Conservation (phyloP, 257 asterid genomes). For the Solanum sejunctum region DNA sequence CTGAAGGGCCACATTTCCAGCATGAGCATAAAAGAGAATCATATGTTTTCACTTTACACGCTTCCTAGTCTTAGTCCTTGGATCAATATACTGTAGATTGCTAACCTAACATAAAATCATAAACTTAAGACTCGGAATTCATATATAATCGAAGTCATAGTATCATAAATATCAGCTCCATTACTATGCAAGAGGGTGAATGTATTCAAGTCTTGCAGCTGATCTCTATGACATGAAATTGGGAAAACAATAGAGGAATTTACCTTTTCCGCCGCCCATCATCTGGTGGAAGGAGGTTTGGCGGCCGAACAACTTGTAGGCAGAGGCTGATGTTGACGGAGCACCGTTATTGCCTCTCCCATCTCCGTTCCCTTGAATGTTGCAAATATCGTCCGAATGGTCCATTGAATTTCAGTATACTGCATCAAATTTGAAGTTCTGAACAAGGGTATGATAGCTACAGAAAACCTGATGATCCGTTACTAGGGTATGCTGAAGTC, state of each 20-base stretch:
- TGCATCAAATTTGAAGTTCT: background rate
- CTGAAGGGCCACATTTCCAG: background rate
- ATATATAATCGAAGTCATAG: background rate
- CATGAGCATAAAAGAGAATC: background rate
- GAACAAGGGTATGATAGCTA: background rate
- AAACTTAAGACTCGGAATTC: background rate
- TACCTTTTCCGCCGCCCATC: constrained; percentile 83
- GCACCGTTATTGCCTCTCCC: constrained; percentile 25
- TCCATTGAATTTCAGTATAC: constrained; percentile 38
- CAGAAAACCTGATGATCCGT: background rate
- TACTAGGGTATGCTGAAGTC: background rate
- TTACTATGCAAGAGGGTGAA: background rate
- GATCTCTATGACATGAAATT: background rate
- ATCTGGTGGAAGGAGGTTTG: constrained; percentile 52
- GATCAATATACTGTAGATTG: background rate
- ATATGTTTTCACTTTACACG: background rate
- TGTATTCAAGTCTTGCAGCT: background rate
- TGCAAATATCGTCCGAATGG: constrained; percentile 41
- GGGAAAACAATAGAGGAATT: background rate
- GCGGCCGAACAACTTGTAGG: constrained; percentile 42
- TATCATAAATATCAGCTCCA: background rate
- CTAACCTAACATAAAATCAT: background rate
- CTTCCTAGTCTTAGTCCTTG: background rate
- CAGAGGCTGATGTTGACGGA: constrained; percentile 25
- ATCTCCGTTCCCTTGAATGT: constrained; percentile 33